Percentiles rank a stretch among this genome's conserved stretches.
These are phyloP conservation scores for Paramyrothecium roridum DNA, from an alignment of 2,329 filamentous ascomycete species.

Conservation along the genomic window DNA sequence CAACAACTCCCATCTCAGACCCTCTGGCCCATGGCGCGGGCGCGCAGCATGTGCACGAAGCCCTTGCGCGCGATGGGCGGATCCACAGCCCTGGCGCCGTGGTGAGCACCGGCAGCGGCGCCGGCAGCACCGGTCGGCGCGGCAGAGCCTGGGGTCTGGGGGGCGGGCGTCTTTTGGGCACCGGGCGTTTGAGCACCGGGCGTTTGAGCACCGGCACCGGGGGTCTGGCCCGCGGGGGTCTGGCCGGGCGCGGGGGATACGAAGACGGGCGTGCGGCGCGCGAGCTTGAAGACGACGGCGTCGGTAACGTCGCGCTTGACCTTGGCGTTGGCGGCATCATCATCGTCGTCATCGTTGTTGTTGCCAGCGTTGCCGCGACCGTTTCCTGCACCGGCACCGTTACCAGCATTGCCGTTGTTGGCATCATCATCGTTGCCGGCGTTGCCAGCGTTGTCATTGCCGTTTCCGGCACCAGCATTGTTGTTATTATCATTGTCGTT, in stretches of 20 bases:
- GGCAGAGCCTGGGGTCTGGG: neutral
- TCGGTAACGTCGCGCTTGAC: neutral
- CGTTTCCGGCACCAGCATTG: neutral
- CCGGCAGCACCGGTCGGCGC: neutral
- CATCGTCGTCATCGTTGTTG: neutral
- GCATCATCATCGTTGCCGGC: too few relatives aligned
- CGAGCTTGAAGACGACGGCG: neutral
- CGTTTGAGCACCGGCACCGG: neutral
- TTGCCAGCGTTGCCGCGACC: neutral
- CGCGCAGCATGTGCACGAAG: neutral
- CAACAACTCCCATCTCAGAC: neutral
- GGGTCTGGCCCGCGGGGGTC: neutral
- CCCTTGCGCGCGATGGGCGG: neutral
- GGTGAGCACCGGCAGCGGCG: neutral
- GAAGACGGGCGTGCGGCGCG: neutral
- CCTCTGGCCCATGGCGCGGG: neutral
- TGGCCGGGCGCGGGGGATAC: neutral
- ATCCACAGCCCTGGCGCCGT: neutral
- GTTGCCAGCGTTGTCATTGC: neutral
- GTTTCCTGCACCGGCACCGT: neutral
- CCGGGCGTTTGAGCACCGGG: too few relatives aligned
- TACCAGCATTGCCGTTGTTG: too few relatives aligned
- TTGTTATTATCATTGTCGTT: too few relatives aligned
- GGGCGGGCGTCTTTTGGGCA: neutral
- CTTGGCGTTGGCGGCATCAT: constrained; percentile 6